Evolutionary conservation across 495 filamentous ascomycete genomes (phyloP).

Genomic region (Tuber brumale): DNA sequence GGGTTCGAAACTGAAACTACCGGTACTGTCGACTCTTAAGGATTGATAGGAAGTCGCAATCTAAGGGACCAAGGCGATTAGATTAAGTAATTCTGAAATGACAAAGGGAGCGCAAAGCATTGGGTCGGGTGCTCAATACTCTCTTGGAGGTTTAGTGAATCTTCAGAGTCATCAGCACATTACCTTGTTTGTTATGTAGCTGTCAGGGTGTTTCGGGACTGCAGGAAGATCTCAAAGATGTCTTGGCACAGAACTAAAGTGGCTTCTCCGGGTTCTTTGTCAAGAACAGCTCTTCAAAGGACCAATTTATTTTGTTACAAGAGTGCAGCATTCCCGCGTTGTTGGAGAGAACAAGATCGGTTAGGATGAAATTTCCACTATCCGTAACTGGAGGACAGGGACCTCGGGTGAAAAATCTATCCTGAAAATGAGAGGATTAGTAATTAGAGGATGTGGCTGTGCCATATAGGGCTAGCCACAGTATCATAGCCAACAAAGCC

Average conservation of each 20-base stretch:
- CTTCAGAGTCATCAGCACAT: background rate
- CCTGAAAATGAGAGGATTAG: background rate
- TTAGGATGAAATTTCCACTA: background rate
- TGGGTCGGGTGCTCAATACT: constrained; percentile 1
- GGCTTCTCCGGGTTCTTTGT: background rate
- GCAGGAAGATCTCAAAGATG: background rate
- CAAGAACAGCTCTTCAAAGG: background rate
- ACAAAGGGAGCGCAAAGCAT: background rate
- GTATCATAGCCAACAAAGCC: background rate
- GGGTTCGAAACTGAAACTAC: background rate
- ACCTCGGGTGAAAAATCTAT: background rate
- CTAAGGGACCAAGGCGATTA: background rate
- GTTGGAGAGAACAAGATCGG: background rate
- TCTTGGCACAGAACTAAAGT: background rate
- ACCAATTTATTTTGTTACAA: background rate
- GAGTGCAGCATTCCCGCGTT: background rate
- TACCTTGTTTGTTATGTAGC: background rate
- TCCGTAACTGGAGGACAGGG: background rate
- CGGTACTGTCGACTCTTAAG: background rate
- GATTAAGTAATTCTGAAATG: background rate
- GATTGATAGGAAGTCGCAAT: background rate
- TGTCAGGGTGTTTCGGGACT: background rate
- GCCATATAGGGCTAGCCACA: background rate
- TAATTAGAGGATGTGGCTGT: background rate
- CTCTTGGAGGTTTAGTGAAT: background rate